Evolutionary conservation across 345 rosid species (phyloP).

Genomic region (Lepidium sativum): DNA sequence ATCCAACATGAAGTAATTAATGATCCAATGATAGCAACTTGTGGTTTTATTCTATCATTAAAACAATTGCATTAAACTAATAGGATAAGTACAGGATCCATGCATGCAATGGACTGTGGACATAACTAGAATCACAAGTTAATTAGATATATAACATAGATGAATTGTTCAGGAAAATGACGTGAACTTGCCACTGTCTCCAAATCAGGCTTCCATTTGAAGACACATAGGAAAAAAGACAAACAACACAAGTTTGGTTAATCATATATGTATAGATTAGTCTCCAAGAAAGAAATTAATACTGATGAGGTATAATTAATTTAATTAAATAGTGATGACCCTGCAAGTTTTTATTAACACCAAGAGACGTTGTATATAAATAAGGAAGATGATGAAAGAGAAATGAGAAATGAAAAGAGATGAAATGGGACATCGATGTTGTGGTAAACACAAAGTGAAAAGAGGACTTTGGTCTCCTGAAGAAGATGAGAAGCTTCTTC

Average conservation of each 20-base stretch:
- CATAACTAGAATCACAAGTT: slow-evolving; percentile 16
- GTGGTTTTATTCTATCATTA: background rate
- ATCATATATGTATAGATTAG: slow-evolving; percentile 7
- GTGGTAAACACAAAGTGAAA: slow-evolving; percentile 65
- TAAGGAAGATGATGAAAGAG: slow-evolving; percentile 18
- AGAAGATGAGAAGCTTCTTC: slow-evolving; percentile 62
- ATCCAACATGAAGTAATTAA: slow-evolving; percentile 1
- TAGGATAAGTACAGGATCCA: slow-evolving; percentile 9
- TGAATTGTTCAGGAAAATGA: slow-evolving; percentile 25
- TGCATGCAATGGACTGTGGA: slow-evolving; percentile 10
- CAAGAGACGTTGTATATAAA: slow-evolving; percentile 16
- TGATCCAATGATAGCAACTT: slow-evolving; percentile 4
- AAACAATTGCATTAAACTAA: slow-evolving; percentile 2
- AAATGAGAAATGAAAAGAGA: slow-evolving; percentile 18
- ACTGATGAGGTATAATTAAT: background rate
- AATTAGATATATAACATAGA: background rate
- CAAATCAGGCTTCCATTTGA: slow-evolving; percentile 23
- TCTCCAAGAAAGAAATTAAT: slow-evolving; percentile 1
- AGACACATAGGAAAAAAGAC: slow-evolving; percentile 16
- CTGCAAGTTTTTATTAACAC: slow-evolving; percentile 2
- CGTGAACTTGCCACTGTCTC: slow-evolving; percentile 17
- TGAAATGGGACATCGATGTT: slow-evolving; percentile 59
- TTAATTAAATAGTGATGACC: background rate
- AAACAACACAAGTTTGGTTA: slow-evolving; percentile 30
- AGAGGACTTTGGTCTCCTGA: slow-evolving; percentile 80